These are phyloP conservation scores for Trifolium fragiferum DNA, from an alignment of 306 rosid genomes.

Conservation along the genomic window DNA sequence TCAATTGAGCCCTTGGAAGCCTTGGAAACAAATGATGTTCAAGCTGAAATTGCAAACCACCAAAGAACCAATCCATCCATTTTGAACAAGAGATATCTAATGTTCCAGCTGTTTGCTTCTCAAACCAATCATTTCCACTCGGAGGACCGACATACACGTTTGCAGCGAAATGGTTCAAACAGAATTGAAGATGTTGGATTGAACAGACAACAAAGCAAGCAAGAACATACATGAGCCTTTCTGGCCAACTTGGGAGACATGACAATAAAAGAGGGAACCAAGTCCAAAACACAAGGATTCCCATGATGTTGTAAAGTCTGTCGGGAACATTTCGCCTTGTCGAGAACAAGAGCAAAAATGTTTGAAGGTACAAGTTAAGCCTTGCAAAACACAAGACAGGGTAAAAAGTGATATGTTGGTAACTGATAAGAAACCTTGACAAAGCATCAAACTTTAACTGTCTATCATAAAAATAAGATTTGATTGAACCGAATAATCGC, in stretches of 20 bases:
- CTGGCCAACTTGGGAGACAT: slow-evolving; percentile 70
- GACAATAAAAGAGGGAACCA: slow-evolving; percentile 84
- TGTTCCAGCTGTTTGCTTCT: slow-evolving; percentile 74
- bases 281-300: slow-evolving; percentile 73
- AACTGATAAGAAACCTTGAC: slow-evolving; percentile 71
- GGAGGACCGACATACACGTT: slow-evolving; percentile 70
- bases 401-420: slow-evolving; percentile 80
- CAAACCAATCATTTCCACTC: slow-evolving; percentile 72
- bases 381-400: slow-evolving; percentile 74
- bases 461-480: slow-evolving; percentile 75
- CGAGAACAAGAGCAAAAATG: slow-evolving; percentile 61
- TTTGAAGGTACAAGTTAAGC: slow-evolving; percentile 71
- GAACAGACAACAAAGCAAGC: slow-evolving; percentile 65
- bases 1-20: slow-evolving; percentile 69
- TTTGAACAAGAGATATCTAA: slow-evolving; percentile 64
- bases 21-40: slow-evolving; percentile 74
- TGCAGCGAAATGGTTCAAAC: slow-evolving; percentile 74
- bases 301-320: slow-evolving; percentile 66
- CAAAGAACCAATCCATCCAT: slow-evolving; percentile 88
- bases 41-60: slow-evolving; percentile 76
- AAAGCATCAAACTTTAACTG: slow-evolving; percentile 63
- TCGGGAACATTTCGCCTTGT: slow-evolving; percentile 54
- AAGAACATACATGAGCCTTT: slow-evolving; percentile 70
- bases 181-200: slow-evolving; percentile 73
- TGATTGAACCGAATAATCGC: slow-evolving; percentile 55